Percentiles rank a stretch among this genome's conserved stretches.
These are phyloP conservation scores for Trametes cubensis DNA, from an alignment of 768 basidiomycete species.

Conservation along the genomic window DNA sequence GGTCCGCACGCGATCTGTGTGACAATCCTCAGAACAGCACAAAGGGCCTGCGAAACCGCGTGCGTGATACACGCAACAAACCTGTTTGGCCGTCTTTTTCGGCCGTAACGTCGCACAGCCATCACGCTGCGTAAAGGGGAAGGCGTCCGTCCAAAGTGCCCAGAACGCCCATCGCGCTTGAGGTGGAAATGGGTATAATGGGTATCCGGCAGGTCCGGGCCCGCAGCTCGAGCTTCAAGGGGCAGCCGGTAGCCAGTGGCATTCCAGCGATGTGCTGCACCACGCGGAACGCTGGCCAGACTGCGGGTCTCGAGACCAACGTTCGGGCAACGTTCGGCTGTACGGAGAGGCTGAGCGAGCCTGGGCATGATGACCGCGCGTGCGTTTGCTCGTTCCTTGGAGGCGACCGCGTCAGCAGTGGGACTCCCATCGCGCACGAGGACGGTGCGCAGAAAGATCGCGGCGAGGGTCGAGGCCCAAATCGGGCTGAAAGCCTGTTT, in stretches of 20 bases:
- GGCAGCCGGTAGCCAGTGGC: too few relatives aligned
- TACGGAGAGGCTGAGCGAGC: neutral
- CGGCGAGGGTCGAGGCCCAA: neutral
- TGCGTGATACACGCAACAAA: neutral
- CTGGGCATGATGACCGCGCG: neutral
- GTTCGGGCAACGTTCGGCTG: constrained; percentile 2
- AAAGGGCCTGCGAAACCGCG: too few relatives aligned
- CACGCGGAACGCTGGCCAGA: neutral
- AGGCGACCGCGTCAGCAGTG: neutral
- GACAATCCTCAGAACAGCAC: too few relatives aligned
- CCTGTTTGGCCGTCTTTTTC: neutral
- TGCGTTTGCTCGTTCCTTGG: neutral
- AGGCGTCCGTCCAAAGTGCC: neutral
- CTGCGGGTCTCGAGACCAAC: constrained; percentile 8
- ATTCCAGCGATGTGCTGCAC: neutral
- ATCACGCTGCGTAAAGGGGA: too few relatives aligned
- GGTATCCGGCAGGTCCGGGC: constrained; percentile 4
- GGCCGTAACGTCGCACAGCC: neutral
- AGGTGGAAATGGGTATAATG: neutral
- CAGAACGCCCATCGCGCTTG: neutral
- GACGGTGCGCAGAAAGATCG: neutral
- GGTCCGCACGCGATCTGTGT: too few relatives aligned
- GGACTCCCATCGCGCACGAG: neutral
- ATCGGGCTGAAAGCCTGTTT: too few relatives aligned
- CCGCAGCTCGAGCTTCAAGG: neutral